Percentiles rank a stretch among this genome's conserved stretches.
Evolutionary conservation across 192 early-diverging fungal species (phyloP).

Genomic region (Backusella westeae): DNA sequence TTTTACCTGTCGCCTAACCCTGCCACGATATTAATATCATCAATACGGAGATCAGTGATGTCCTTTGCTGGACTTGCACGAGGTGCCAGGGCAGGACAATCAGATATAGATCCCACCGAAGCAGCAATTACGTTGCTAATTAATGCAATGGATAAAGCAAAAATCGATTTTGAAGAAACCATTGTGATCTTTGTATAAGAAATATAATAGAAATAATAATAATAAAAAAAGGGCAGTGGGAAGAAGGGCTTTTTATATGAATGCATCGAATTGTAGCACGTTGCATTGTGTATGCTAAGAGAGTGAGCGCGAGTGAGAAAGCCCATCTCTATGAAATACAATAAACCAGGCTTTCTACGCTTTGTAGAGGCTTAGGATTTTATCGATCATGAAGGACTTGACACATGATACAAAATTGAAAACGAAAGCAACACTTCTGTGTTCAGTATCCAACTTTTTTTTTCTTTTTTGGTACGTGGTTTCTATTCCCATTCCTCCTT

Average conservation of each 20-base stretch:
- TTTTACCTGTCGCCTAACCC: constrained; percentile 49
- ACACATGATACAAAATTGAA: not conserved
- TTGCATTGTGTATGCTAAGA: not conserved
- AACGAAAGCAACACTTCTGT: not conserved
- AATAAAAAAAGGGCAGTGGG: not conserved
- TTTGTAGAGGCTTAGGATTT: not conserved
- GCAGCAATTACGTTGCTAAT: not conserved
- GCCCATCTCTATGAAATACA: not conserved
- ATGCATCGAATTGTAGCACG: not conserved
- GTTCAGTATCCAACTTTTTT: not conserved
- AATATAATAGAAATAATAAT: not conserved
- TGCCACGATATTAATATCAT: constrained; percentile 55
- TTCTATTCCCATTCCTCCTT: not conserved
- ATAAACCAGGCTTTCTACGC: not conserved
- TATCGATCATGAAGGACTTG: not conserved
- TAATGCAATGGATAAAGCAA: not conserved
- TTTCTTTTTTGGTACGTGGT: not conserved
- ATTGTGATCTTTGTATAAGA: not conserved
- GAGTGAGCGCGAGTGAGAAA: not conserved
- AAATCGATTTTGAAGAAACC: not conserved
- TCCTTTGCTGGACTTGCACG: constrained; percentile 32
- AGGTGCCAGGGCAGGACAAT: constrained; percentile 44
- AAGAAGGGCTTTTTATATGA: not conserved
- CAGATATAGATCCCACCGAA: not conserved
- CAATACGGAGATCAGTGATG: constrained; percentile 51